Percentiles rank a stretch among this genome's conserved stretches.
Evolutionary conservation across 495 filamentous ascomycete species (phyloP).

Genomic region (Lichina pygmaea): DNA sequence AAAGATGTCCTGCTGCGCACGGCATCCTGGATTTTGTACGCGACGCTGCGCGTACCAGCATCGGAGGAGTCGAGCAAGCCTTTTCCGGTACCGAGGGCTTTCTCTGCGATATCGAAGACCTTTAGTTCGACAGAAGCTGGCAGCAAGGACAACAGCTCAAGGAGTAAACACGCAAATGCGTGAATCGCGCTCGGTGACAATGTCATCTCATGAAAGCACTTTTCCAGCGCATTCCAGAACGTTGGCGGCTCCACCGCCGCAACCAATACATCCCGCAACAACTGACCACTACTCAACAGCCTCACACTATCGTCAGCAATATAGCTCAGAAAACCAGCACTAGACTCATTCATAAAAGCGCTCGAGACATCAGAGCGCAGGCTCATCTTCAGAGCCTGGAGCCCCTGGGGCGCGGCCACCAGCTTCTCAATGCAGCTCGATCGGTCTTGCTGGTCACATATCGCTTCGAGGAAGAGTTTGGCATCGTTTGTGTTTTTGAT

Average conservation of each 20-base stretch:
- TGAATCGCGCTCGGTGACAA: constrained; percentile 16
- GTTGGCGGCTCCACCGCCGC: constrained; percentile 28
- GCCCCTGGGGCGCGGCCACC: constrained; percentile 19
- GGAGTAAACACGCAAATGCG: constrained; percentile 30
- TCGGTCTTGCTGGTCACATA: constrained; percentile 20
- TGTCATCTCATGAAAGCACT: constrained; percentile 12
- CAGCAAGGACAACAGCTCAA: constrained; percentile 23
- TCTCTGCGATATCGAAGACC: constrained; percentile 7
- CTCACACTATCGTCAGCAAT: constrained; percentile 17
- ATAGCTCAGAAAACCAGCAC: constrained; percentile 10
- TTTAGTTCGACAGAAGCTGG: constrained; percentile 6
- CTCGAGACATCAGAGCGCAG: constrained; percentile 21
- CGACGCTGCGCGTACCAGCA: constrained; percentile 12
- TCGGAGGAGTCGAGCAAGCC: constrained; percentile 11
- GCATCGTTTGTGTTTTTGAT: constrained; percentile 14
- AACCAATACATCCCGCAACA: constrained; percentile 24
- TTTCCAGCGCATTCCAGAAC: constrained; percentile 30
- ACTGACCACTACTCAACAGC: constrained; percentile 23
- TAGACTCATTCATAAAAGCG: constrained; percentile 21
- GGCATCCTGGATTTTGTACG: constrained; percentile 19
- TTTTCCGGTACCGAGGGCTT: constrained; percentile 8
- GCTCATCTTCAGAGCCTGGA: constrained; percentile 19
- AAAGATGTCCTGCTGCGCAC: constrained; percentile 8
- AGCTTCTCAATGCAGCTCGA: constrained; percentile 26
- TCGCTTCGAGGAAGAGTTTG: constrained; percentile 33